phyloP scores from a whole-genome alignment of 495 filamentous ascomycete species.

The Cercophora scortea region DNA sequence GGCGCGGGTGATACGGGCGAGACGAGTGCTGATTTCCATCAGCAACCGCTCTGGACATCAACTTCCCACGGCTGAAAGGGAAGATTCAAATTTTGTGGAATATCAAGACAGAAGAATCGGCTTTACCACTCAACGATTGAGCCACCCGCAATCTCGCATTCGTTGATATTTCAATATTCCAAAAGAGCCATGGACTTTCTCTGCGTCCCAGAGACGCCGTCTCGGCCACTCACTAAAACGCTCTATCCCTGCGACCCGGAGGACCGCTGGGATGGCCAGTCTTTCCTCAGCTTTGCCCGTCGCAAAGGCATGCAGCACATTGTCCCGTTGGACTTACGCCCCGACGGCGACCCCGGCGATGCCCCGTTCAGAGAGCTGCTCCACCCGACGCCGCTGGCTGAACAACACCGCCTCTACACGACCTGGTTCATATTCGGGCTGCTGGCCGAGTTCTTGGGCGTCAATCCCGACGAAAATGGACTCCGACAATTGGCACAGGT shows the following conservation, averaged over 20 bases:
- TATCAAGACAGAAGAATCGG: too few relatives aligned
- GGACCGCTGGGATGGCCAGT: constrained; percentile 2
- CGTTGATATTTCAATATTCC: too few relatives aligned
- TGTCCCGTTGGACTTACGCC: background rate
- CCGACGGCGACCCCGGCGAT: background rate
- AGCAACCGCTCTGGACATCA: too few relatives aligned
- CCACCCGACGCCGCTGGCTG: background rate
- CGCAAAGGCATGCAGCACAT: background rate
- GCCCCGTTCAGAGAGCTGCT: constrained; percentile 1
- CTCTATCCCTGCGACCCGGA: background rate
- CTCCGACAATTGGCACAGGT: background rate
- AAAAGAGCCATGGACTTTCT: background rate
- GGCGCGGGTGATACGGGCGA: too few relatives aligned
- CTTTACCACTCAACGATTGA: too few relatives aligned
- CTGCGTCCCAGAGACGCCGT: background rate
- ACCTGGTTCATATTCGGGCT: constrained; percentile 10
- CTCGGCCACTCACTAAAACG: background rate
- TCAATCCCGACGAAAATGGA: constrained; percentile 4
- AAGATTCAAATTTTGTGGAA: too few relatives aligned
- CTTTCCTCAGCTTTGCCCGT: constrained; percentile 1
- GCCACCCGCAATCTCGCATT: too few relatives aligned
- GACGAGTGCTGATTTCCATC: too few relatives aligned
- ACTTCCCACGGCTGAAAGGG: too few relatives aligned
- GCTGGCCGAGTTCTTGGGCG: constrained; percentile 4
- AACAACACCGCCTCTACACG: constrained; percentile 2